Conservation (phyloP, 306 rosid species). For the Coriaria nepalensis region DNA sequence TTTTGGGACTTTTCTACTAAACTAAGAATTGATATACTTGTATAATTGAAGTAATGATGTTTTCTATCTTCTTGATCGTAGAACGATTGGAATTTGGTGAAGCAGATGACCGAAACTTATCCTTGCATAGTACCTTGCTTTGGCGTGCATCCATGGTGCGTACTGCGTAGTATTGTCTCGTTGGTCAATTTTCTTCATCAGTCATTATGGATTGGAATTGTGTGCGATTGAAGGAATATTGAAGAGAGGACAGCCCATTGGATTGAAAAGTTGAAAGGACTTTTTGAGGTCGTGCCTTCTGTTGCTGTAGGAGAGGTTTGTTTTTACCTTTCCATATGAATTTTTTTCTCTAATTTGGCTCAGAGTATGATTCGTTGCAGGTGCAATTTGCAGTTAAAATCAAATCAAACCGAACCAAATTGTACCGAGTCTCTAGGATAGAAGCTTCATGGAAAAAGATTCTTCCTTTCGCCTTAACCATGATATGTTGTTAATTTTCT, state of each 20-base stretch:
- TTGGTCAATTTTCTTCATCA: not conserved
- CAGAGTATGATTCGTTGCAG: too few species aligned
- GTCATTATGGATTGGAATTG: not conserved
- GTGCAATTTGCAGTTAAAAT: too few species aligned
- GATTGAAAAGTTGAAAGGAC: conserved; percentile 42
- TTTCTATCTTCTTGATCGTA: conserved; percentile 4
- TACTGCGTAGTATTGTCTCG: not conserved
- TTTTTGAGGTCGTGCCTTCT: conserved; percentile 51
- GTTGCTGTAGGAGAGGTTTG: conserved; percentile 90
- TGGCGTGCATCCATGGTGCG: conserved; percentile 80
- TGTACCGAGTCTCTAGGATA: too few species aligned
- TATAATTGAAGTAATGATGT: not conserved
- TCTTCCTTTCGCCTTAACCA: too few species aligned
- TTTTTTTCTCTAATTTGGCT: too few species aligned
- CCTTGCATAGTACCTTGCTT: conserved; percentile 61
- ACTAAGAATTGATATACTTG: too few species aligned
- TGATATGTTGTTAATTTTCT: not conserved
- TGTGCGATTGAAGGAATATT: conserved; percentile 35
- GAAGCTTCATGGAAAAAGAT: too few species aligned
- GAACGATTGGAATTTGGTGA: conserved; percentile 70
- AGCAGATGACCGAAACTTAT: conserved; percentile 39
- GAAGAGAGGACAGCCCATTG: conserved; percentile 52
- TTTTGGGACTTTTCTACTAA: not conserved
- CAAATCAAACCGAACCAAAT: too few species aligned
- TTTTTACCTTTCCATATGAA: not conserved